Evolutionary conservation across 164 flowering plant species (phyloP), one percentile per base, ranked within the genome.

Genomic region (Cinnamomum chago): DNA sequence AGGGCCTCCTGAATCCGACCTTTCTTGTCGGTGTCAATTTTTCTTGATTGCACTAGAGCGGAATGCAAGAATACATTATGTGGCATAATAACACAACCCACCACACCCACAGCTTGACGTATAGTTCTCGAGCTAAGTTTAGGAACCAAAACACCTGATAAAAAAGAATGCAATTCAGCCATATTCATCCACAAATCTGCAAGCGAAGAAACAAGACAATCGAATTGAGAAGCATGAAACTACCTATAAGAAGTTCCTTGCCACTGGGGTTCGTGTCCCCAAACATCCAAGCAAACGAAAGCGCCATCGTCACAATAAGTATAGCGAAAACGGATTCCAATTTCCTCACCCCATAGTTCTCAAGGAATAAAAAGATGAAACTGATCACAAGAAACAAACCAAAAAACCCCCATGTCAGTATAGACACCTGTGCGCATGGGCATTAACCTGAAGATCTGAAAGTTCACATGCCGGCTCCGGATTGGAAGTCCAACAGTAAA

Each of bases 201-300:
- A 67, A 67, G 14, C 15, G 27, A 67, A 30, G 22, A 27, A 67
- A 67, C 17, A 5, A 6, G 47, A 27, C 5, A 67, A 3, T 27
- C 47, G 3, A 30, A 27, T 28, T 17, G 18, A 30, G 15, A 67
- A 17, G 69, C 69, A 67, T 30, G n/a, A 25, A 30, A 11, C 9
- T 73, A 91, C 97, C 98, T 71, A 84, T 68, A 51, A 91, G 58
- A 76, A 95, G 98, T 70, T 93, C 90, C 77, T 84, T 89, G 30
- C 87, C 88, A 78, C 82, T 88, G 5, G 98, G 98, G 62, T 87
- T 85, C 14, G 99, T 75, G 24, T 93, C 95, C 24, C 82, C 91
- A 84, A 95, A 93, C 97, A 95, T 93, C 92, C 97, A 93, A 1
- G 97, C 97, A 77, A 95, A 95, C 24, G 98, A 88, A 23, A 92